Conservation (phyloP, 768 basidiomycete species). For the Kwoniella heveanensis region DNA sequence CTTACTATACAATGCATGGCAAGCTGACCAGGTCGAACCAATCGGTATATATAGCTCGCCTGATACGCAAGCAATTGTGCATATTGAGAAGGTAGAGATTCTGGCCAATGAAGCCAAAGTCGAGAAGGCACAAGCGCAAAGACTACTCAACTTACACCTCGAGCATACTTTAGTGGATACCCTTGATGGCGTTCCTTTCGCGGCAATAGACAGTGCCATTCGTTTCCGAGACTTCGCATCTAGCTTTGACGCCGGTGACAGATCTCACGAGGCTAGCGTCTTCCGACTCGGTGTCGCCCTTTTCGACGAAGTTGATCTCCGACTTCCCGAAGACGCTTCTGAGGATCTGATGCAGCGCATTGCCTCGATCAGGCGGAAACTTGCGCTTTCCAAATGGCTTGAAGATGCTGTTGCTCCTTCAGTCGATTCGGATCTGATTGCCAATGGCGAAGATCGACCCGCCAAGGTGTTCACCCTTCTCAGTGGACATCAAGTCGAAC, state of each 20-base stretch:
- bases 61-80: constrained; percentile 34
- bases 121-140: constrained; percentile 60
- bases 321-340: constrained; percentile 59
- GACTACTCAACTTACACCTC: constrained; percentile 76
- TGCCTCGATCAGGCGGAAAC: constrained; percentile 69
- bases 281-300: constrained; percentile 87
- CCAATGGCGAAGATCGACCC: constrained; percentile 58
- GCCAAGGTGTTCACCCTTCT: constrained; percentile 72
- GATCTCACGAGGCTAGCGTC: constrained; percentile 71
- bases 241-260: constrained; percentile 71
- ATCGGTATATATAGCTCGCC: constrained; percentile 21
- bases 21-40: too few relatives aligned
- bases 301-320: constrained; percentile 79
- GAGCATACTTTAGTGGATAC: constrained; percentile 68
- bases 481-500: constrained; percentile 83
- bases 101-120: constrained; percentile 34
- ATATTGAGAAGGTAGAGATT: constrained; percentile 44
- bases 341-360: constrained; percentile 63
- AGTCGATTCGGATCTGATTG: constrained; percentile 71
- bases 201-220: constrained; percentile 65
- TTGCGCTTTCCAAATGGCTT: constrained; percentile 81
- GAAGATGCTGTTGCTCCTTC: constrained; percentile 68
- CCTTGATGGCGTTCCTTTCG: constrained; percentile 62
- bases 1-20: too few relatives aligned
- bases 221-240: constrained; percentile 76